phyloP scores from a whole-genome alignment of 176 grass and related monocot species.

The Calamus simplicifolius region DNA sequence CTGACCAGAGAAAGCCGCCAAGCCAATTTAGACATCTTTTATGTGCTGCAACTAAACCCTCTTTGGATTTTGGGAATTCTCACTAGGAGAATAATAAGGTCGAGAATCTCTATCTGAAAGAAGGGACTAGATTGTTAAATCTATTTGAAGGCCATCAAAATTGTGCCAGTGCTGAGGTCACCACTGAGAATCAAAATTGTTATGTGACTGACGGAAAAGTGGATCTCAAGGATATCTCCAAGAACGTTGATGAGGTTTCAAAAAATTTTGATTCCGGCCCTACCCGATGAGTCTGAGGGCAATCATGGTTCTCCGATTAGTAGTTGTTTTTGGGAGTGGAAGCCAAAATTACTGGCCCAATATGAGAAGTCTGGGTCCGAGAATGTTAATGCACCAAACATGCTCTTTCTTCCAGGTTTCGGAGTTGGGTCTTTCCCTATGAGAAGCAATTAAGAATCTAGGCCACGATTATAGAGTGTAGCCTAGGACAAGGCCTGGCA shows the following conservation, averaged over 20 bases:
- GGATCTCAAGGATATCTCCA: constrained; percentile 23
- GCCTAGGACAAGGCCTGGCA: constrained; percentile 81
- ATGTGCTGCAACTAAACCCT: constrained; percentile 23
- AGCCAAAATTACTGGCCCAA: constrained; percentile 71
- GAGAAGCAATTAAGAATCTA: constrained; percentile 88
- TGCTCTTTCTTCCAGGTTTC: constrained; percentile 95
- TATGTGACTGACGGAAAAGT: constrained; percentile 35
- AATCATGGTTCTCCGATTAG: constrained; percentile 46
- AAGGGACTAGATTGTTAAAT: constrained; percentile 8
- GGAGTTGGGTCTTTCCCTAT: constrained; percentile 81
- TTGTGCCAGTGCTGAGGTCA: constrained; percentile 13
- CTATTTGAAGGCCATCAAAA: constrained; percentile 4
- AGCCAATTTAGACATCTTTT: too few species aligned
- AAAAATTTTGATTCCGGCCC: constrained; percentile 56
- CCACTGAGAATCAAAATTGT: constrained; percentile 18
- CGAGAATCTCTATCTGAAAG: background rate
- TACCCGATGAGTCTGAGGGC: constrained; percentile 37
- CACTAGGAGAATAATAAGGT: background rate
- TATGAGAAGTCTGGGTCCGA: constrained; percentile 66
- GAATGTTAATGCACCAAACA: constrained; percentile 59
- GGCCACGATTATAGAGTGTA: constrained; percentile 71
- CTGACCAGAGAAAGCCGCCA: too few species aligned
- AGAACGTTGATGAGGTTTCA: constrained; percentile 20
- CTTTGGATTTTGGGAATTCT: background rate
- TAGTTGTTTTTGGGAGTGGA: constrained; percentile 81